These are phyloP conservation scores for Trichosphaerium sp. DNA, from an alignment of 78 protist genomes.

Conservation along the genomic window DNA sequence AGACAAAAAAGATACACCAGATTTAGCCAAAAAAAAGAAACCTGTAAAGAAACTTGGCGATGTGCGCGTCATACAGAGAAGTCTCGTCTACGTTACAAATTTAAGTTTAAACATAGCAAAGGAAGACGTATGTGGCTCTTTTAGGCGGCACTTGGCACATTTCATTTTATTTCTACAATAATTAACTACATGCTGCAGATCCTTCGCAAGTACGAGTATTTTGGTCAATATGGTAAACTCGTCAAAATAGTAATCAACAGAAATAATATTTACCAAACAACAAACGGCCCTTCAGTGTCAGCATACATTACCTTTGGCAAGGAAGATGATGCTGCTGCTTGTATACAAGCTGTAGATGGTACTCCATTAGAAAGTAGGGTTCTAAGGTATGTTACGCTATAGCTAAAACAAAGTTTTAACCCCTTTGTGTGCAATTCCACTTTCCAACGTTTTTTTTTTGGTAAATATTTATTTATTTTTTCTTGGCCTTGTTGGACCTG, in stretches of 20 bases:
- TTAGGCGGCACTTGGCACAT: neutral
- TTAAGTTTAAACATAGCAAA: slow-evolving; percentile 62
- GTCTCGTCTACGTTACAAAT: slow-evolving; percentile 84
- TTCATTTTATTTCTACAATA: neutral
- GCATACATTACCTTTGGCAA: slow-evolving; percentile 69
- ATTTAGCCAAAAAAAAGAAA: neutral
- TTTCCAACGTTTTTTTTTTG: too few species aligned
- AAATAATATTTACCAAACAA: slow-evolving; percentile 8
- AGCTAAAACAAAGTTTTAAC: neutral
- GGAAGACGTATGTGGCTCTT: slow-evolving; percentile 47
- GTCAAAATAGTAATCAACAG: slow-evolving; percentile 72
- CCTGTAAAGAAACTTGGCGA: slow-evolving; percentile 25
- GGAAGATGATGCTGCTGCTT: slow-evolving; percentile 58
- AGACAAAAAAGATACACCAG: neutral
- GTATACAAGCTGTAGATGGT: slow-evolving; percentile 56
- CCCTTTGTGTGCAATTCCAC: neutral
- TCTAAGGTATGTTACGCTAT: slow-evolving; percentile 25
- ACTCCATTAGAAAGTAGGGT: slow-evolving; percentile 50
- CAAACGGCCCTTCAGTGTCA: slow-evolving; percentile 45
- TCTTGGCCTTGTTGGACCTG: slow-evolving; percentile 4
- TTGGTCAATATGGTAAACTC: slow-evolving; percentile 86
- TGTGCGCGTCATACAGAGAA: slow-evolving; percentile 82
- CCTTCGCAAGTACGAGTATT: slow-evolving; percentile 57
- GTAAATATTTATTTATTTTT: neutral
- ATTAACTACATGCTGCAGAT: slow-evolving; percentile 15